Evolutionary conservation across 495 filamentous ascomycete genomes (phyloP).

Genomic region (Tirmania nivea): DNA sequence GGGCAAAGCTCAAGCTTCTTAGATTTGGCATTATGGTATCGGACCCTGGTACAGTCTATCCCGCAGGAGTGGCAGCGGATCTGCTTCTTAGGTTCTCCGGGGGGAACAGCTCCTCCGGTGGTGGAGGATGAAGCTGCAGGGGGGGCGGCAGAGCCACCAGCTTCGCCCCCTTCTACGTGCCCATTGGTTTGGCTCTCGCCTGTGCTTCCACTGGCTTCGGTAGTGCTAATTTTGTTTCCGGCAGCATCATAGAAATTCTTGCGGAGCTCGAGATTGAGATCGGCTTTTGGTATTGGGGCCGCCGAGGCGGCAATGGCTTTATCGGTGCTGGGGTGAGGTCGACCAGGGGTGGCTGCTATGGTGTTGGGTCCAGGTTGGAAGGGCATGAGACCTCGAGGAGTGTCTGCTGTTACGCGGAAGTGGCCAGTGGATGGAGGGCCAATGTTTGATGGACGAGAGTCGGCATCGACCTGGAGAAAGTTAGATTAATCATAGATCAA

Average conservation of each 20-base stretch:
- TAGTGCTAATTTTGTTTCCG: constrained; percentile 49
- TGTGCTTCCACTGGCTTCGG: constrained; percentile 28
- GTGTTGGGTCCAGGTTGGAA: constrained; percentile 67
- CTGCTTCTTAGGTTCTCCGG: constrained; percentile 37
- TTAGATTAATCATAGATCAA: not conserved
- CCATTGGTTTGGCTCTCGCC: constrained; percentile 48
- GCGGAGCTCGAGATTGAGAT: constrained; percentile 70
- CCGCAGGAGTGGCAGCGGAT: constrained; percentile 77
- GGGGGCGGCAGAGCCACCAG: constrained; percentile 31
- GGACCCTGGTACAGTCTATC: constrained; percentile 74
- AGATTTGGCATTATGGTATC: constrained; percentile 63
- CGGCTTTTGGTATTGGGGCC: constrained; percentile 40
- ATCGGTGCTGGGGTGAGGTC: constrained; percentile 45
- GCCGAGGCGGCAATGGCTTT: constrained; percentile 42
- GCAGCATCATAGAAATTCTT: constrained; percentile 90
- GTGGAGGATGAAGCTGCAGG: constrained; percentile 32
- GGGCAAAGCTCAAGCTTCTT: constrained; percentile 43
- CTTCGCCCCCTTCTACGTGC: not conserved
- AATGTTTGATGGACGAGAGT: constrained; percentile 82
- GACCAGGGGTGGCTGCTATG: constrained; percentile 41
- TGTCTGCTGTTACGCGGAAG: constrained; percentile 85
- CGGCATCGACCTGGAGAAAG: constrained; percentile 59
- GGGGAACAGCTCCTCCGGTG: constrained; percentile 38
- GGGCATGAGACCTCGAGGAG: constrained; percentile 78
- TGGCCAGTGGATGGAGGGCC: constrained; percentile 94